Evolutionary conservation across 768 basidiomycete genomes (phyloP).

Genomic region (Lactifluus echinatus): DNA sequence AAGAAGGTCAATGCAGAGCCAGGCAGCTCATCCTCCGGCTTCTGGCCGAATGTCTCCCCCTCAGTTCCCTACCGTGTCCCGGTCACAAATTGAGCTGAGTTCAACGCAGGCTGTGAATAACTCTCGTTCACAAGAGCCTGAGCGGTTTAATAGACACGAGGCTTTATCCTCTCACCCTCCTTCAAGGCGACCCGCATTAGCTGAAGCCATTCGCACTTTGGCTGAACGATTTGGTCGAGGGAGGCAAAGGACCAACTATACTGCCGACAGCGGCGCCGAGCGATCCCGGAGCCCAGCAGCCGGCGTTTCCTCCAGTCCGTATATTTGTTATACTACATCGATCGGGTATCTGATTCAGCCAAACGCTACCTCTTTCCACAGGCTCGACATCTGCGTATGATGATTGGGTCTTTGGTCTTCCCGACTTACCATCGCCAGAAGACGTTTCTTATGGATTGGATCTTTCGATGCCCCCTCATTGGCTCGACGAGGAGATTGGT

Average conservation of each 20-base stretch:
- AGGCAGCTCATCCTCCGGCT: background rate
- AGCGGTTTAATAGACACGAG: slow-evolving; percentile 3
- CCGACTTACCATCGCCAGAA: slow-evolving; percentile 5
- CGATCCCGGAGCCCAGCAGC: slow-evolving; percentile 11
- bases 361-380: background rate
- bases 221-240: slow-evolving; percentile 13
- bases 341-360: background rate
- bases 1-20: slow-evolving; percentile 11
- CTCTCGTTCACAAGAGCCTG: slow-evolving; percentile 9
- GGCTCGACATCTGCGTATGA: slow-evolving; percentile 1
- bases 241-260: slow-evolving; percentile 3
- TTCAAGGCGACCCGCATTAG: slow-evolving; percentile 5
- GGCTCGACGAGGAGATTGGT: slow-evolving; percentile 1
- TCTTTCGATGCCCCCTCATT: slow-evolving; percentile 5
- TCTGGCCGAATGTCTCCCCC: slow-evolving; percentile 4
- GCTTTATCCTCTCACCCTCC: background rate
- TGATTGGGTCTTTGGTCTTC: background rate
- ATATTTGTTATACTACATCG: background rate
- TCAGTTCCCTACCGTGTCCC: background rate
- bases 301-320: slow-evolving; percentile 9
- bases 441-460: slow-evolving; percentile 11
- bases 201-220: slow-evolving; percentile 8
- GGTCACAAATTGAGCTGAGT: background rate
- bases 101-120: background rate
- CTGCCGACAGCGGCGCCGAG: background rate